phyloP scores from a whole-genome alignment of 2,329 filamentous ascomycete species.

The Monosporascus sp. region DNA sequence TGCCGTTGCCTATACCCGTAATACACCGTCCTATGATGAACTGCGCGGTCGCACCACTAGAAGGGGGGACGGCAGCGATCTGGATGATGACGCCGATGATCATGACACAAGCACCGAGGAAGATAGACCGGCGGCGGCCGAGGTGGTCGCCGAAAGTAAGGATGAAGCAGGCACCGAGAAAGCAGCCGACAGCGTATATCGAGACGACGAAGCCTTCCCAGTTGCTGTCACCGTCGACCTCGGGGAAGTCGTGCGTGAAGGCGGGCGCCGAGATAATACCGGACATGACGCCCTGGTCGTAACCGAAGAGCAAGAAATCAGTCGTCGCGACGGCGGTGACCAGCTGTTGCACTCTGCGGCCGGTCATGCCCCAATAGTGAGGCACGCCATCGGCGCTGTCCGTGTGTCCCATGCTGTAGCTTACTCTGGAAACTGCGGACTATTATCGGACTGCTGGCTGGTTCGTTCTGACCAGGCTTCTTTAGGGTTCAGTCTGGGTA shows the following conservation, averaged over 20 bases:
- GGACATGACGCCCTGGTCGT: constrained; percentile 29
- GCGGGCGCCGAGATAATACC: constrained; percentile 24
- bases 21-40: constrained; percentile 45
- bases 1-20: constrained; percentile 46
- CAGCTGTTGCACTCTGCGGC: constrained; percentile 20
- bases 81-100: constrained; percentile 53
- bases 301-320: constrained; percentile 25
- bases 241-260: constrained; percentile 25
- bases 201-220: constrained; percentile 34
- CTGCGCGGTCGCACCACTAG: constrained; percentile 40
- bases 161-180: constrained; percentile 34
- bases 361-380: constrained; percentile 27
- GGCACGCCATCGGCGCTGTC: constrained; percentile 24
- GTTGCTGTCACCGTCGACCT: constrained; percentile 24
- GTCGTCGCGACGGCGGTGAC: constrained; percentile 23
- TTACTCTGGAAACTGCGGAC: no score
- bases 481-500: not conserved
- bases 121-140: constrained; percentile 49
- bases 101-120: constrained; percentile 47
- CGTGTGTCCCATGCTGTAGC: constrained; percentile 18
- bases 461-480: no score
- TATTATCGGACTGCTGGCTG: no score
- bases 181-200: constrained; percentile 38
- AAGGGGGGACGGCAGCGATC: constrained; percentile 39
- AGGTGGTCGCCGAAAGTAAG: constrained; percentile 46